These are phyloP conservation scores for Starmera caribaea DNA, from an alignment of 805 yeast genomes.

Conservation along the genomic window DNA sequence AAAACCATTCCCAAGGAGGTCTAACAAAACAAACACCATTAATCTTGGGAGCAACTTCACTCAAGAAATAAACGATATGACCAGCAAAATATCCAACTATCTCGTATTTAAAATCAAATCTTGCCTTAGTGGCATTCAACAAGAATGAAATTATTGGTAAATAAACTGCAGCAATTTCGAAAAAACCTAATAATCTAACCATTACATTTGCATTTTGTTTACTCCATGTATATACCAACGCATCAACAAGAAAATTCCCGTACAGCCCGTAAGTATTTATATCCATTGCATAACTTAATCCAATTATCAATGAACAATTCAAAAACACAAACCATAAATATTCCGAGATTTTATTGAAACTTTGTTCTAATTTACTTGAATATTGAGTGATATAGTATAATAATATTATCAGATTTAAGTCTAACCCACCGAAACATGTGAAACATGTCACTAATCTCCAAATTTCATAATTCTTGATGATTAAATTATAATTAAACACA, in stretches of 20 bases:
- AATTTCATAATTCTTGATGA: not conserved
- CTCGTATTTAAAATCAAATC: not conserved
- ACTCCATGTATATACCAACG: not conserved
- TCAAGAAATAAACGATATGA: not conserved
- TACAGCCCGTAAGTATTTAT: not conserved
- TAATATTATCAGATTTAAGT: not conserved
- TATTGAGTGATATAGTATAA: not conserved
- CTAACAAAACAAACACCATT: not conserved
- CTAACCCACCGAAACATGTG: not conserved
- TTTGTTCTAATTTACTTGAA: not conserved
- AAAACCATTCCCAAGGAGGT: constrained; percentile 1
- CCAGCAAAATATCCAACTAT: not conserved
- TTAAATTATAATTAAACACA: not conserved
- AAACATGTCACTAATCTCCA: not conserved
- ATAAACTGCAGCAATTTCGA: not conserved
- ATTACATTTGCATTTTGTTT: not conserved
- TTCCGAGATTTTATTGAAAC: not conserved
- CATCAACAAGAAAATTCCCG: not conserved
- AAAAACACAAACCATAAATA: not conserved
- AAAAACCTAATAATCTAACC: not conserved
- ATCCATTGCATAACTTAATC: not conserved
- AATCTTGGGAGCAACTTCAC: not conserved
- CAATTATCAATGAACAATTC: not conserved
- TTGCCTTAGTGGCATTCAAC: not conserved
- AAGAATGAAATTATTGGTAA: not conserved